Percentiles rank a stretch among this genome's conserved stretches.
phyloP scores from a whole-genome alignment of 192 early-diverging fungal species.

The Mortierella hygrophila region DNA sequence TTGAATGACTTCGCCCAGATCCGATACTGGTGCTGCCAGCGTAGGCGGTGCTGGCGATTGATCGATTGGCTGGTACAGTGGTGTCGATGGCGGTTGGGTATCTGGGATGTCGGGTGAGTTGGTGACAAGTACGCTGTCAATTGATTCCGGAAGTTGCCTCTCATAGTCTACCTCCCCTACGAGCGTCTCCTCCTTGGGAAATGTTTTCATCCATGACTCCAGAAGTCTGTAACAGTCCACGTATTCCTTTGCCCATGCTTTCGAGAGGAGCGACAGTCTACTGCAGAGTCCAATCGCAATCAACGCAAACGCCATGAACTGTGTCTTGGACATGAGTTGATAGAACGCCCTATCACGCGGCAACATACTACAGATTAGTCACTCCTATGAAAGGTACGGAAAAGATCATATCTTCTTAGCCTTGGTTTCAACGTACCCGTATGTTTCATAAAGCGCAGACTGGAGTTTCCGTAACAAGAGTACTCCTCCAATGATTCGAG shows the following conservation, averaged over 20 bases:
- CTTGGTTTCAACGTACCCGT: slow-evolving; percentile 19
- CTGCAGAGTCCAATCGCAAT: slow-evolving; percentile 45
- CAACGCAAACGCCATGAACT: slow-evolving; percentile 63
- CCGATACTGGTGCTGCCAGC: neutral
- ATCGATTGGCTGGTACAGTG: neutral
- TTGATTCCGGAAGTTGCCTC: slow-evolving; percentile 27
- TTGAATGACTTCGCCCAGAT: slow-evolving; percentile 36
- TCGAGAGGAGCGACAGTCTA: slow-evolving; percentile 42
- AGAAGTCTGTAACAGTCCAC: slow-evolving; percentile 33
- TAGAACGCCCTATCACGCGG: slow-evolving; percentile 40
- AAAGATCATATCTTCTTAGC: neutral
- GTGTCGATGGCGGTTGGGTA: neutral
- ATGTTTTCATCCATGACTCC: slow-evolving; percentile 30
- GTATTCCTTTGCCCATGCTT: slow-evolving; percentile 40
- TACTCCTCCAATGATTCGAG: slow-evolving; percentile 32
- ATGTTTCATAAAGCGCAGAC: slow-evolving; percentile 40
- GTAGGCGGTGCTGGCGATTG: neutral
- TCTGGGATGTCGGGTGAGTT: neutral
- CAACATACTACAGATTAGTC: neutral
- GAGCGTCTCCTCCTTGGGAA: slow-evolving; percentile 16
- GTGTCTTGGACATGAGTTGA: slow-evolving; percentile 51
- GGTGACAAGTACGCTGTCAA: neutral
- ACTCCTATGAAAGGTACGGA: neutral
- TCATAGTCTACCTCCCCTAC: slow-evolving; percentile 26
- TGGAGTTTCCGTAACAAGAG: slow-evolving; percentile 33